Conservation (phyloP, 2,329 filamentous ascomycete genomes). For the Alternaria sp. region DNA sequence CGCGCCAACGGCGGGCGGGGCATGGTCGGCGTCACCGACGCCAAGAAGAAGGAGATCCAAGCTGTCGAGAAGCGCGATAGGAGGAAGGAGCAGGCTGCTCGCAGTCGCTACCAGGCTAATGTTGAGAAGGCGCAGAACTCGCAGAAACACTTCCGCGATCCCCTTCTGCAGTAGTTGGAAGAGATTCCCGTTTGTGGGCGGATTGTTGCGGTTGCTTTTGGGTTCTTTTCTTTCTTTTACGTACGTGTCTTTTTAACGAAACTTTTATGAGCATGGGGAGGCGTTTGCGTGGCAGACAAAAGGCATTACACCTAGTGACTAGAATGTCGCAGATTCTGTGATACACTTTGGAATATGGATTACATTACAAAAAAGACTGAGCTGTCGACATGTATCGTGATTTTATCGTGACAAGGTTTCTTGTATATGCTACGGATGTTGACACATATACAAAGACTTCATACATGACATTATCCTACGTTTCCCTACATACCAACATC, state of each 20-base stretch:
- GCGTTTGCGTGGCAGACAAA: background rate
- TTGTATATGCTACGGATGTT: background rate
- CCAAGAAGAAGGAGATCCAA: conserved; percentile 72
- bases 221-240: background rate
- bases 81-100: conserved; percentile 67
- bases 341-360: background rate
- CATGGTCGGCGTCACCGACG: conserved; percentile 78
- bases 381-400: fast-evolving
- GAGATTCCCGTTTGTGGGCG: background rate
- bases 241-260: background rate
- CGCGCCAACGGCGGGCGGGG: conserved; percentile 76
- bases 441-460: background rate
- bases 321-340: background rate
- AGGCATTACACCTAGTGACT: background rate
- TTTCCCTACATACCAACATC: background rate
- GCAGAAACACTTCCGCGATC: conserved; percentile 76
- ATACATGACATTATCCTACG: background rate
- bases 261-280: background rate
- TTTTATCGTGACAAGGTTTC: background rate
- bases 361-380: background rate
- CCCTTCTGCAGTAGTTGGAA: conserved; percentile 54
- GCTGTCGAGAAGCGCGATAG: conserved; percentile 72
- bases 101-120: conserved; percentile 67
- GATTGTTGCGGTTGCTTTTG: background rate
- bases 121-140: conserved; percentile 77